Conservation (phyloP, 805 yeast species). For the Starmerella potacharoeniae region DNA sequence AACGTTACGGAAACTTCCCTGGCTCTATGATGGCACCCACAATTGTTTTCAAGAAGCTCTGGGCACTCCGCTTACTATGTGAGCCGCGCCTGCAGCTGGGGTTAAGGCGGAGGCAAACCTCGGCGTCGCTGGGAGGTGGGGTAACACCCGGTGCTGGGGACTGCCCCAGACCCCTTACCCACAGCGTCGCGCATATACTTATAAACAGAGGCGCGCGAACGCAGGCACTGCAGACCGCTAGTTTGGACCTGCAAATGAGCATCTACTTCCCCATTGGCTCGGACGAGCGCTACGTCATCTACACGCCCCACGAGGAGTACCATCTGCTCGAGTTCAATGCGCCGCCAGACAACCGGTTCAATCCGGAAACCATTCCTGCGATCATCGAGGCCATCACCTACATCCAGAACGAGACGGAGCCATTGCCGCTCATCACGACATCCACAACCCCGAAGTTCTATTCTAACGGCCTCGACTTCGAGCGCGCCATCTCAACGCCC, state of each 20-base stretch:
- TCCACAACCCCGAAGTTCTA: conserved; percentile 30
- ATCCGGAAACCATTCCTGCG: conserved; percentile 27
- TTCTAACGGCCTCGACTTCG: conserved; percentile 32
- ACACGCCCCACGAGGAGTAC: conserved; percentile 19
- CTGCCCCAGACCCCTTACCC: background rate
- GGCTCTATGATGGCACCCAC: too few species aligned
- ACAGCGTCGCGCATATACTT: too few species aligned
- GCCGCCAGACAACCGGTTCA: conserved; percentile 31
- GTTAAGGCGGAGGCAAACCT: too few species aligned
- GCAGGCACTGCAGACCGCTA: background rate
- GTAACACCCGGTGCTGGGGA: too few species aligned
- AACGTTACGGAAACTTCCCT: too few species aligned
- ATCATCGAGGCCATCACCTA: conserved; percentile 28
- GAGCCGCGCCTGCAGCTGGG: too few species aligned
- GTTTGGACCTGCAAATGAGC: background rate
- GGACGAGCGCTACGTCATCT: conserved; percentile 7
- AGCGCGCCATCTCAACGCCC: conserved; percentile 27
- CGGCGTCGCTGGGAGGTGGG: too few species aligned
- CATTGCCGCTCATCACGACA: conserved; percentile 31
- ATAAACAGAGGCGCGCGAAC: too few species aligned
- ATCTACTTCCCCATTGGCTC: conserved; percentile 12
- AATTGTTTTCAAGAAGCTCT: too few species aligned
- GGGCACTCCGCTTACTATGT: too few species aligned
- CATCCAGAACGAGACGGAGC: conserved; percentile 22
- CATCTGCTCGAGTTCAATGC: conserved; percentile 27